A percentile compares a stretch with the other conserved stretches of the same genome.
Evolutionary conservation across 805 yeast genomes (phyloP).

Genomic region (Yarrowia sp.): DNA sequence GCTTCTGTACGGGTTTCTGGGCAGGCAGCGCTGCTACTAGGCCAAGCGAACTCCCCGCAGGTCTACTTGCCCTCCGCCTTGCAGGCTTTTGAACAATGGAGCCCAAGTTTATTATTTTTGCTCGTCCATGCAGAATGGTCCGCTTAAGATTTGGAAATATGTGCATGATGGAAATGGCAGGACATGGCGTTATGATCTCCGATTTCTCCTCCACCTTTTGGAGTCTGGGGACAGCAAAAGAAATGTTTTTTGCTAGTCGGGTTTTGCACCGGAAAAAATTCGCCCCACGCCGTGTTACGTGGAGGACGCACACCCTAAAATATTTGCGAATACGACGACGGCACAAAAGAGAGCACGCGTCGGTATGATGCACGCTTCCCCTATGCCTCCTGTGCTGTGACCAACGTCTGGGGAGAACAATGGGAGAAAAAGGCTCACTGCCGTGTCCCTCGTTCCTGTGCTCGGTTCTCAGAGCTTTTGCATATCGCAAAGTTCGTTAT

Average conservation of each 20-base stretch:
- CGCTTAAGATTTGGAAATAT: neutral
- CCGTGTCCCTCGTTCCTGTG: neutral
- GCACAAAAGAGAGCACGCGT: neutral
- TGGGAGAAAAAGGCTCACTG: neutral
- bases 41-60: no score
- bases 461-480: neutral
- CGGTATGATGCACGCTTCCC: neutral
- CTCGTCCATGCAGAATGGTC: neutral
- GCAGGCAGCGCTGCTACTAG: no score
- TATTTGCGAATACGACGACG: no score
- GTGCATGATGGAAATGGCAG: slow-evolving; percentile 1
- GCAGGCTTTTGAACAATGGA: no score
- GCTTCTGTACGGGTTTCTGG: no score
- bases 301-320: neutral
- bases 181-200: slow-evolving; percentile 4
- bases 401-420: neutral
- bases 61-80: neutral
- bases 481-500: neutral
- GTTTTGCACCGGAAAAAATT: no score
- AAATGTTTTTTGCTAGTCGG: no score
- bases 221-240: neutral
- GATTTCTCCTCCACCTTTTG: neutral
- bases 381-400: neutral
- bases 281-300: no score
- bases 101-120: neutral